Evolutionary conservation across 176 grass and related monocot genomes (phyloP).

Genomic region (Rhynchospora breviuscula): DNA sequence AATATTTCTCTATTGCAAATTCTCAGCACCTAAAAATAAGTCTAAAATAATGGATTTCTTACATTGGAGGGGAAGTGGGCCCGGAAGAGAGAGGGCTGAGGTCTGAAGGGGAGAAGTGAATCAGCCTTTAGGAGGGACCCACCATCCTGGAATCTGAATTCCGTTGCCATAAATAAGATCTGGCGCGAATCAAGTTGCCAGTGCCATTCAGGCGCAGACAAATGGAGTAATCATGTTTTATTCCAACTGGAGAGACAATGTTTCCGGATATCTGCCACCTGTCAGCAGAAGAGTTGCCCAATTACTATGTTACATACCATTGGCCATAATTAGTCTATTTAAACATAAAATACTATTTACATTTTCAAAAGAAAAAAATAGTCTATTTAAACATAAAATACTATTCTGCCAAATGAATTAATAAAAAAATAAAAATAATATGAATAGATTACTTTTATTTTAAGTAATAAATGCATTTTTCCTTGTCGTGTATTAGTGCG

Average conservation of each 20-base stretch:
- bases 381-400: neutral
- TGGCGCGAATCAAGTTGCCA: slow-evolving; percentile 13
- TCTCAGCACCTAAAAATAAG: too few species aligned
- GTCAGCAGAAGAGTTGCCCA: neutral
- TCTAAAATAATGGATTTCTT: neutral
- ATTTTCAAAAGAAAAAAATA: too few species aligned
- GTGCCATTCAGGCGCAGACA: neutral
- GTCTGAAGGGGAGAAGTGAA: neutral
- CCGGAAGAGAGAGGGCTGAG: neutral
- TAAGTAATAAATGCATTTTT: neutral
- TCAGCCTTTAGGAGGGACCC: neutral
- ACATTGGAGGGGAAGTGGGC: neutral
- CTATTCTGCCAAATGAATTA: neutral
- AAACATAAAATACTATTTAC: too few species aligned
- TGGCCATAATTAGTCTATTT: neutral
- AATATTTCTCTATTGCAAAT: too few species aligned
- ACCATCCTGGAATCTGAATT: neutral
- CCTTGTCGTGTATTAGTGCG: neutral
- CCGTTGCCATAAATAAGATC: slow-evolving; percentile 17
- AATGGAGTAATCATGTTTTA: neutral
- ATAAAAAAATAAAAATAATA: too few species aligned
- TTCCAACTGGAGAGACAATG: neutral
- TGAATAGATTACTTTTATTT: too few species aligned
- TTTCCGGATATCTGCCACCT: neutral
- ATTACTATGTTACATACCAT: too few species aligned